Evolutionary conservation across 345 rosid species (phyloP), one percentile per base, ranked within the genome.

Genomic region (Hibiscus tridactylites): DNA sequence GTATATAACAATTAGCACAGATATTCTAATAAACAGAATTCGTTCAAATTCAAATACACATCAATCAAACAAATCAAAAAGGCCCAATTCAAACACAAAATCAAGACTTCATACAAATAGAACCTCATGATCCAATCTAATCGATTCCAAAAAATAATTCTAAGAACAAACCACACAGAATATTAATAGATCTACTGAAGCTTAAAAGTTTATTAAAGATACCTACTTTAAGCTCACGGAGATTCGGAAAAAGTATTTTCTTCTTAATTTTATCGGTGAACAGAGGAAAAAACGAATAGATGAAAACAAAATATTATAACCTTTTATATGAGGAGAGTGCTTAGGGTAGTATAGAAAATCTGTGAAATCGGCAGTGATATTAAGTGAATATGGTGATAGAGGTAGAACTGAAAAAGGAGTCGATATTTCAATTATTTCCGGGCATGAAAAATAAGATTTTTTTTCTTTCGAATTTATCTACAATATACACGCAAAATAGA

Each of bases 361-460:
- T 9, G 3, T 1, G 49, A 44, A 44, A 44, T 11, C 49, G 49
- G 49, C 49, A 8, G 11, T 44, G 49, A 44, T 9, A 10, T 44
- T 53, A 31, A 31, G 33, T 0, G 37, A 47, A 28, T 57, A 21
- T 15, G 35, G 65, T 42, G 74, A 58, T 8, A 26, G 52, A 8
- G 7, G 49, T 46, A 11, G 50, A 54, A 53, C 4, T 24, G 65
- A 19, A 46, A 56, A 3, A 9, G 28, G 6, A 56, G 60, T 17
- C 15, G 65, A 58, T 65, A 39, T 71, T 58, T 67, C 58, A 67
- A 67, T 47, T 15, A 67, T 67, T 28, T 67, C 16, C 56, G 24
- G 73, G 8, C 24, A 39, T 2, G 64, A 71, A 58, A 71, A 58
- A 12, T 2, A 15, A 24, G 5, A 6, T 12, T 46, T 66, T 66